A percentile compares a stretch with the other conserved stretches of the same genome.
These are phyloP conservation scores for Hypomontagnella submonticulosa DNA, from an alignment of 495 filamentous ascomycete species.

Conservation along the genomic window DNA sequence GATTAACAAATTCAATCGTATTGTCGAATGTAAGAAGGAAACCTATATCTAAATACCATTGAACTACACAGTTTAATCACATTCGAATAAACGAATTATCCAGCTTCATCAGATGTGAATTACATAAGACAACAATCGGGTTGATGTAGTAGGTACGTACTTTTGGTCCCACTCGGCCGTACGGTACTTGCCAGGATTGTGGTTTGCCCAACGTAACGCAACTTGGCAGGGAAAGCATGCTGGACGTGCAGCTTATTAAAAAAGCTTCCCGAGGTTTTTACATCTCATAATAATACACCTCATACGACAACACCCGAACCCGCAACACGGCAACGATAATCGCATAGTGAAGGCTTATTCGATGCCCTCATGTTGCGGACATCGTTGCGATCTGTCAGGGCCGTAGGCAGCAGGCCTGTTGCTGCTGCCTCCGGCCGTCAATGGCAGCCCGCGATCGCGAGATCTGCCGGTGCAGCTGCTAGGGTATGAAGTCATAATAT, in stretches of 20 bases:
- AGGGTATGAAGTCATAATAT: slow-evolving; percentile 47
- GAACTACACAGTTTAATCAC: too few relatives aligned
- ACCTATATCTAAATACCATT: not conserved
- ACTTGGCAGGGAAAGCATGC: slow-evolving; percentile 3
- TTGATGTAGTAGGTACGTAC: not conserved
- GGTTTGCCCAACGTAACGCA: slow-evolving; percentile 29
- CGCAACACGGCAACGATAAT: slow-evolving; percentile 42
- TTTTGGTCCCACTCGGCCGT: slow-evolving; percentile 29
- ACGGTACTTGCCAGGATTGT: slow-evolving; percentile 35
- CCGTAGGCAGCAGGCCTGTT: slow-evolving; percentile 61
- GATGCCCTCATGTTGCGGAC: slow-evolving; percentile 75
- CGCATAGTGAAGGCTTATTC: slow-evolving; percentile 56
- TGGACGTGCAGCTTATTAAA: slow-evolving; percentile 34
- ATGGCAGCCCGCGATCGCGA: slow-evolving; percentile 63
- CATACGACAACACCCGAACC: slow-evolving; percentile 44
- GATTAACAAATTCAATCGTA: too few relatives aligned
- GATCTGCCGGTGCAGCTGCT: slow-evolving; percentile 42
- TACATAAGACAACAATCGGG: too few relatives aligned
- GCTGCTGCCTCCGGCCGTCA: slow-evolving; percentile 60
- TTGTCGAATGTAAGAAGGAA: not conserved
- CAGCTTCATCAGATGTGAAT: too few relatives aligned
- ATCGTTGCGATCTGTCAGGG: slow-evolving; percentile 69
- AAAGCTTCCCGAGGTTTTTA: slow-evolving; percentile 55
- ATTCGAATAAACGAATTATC: too few relatives aligned
- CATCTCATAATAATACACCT: slow-evolving; percentile 48